These are phyloP conservation scores for Bidens hawaiensis DNA, from an alignment of 140 eudicot species.

Conservation along the genomic window DNA sequence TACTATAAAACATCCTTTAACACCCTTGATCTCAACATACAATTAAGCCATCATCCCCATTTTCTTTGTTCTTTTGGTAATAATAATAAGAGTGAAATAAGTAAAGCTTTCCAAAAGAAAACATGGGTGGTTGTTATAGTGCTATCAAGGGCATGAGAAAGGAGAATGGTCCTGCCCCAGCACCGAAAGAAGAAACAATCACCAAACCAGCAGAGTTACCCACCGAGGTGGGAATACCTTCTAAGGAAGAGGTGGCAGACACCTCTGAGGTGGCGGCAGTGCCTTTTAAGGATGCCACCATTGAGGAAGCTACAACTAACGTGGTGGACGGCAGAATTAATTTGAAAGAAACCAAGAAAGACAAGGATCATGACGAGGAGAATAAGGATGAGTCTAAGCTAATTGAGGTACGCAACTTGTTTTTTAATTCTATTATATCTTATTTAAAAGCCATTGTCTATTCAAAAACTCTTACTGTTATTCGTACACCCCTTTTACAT, in stretches of 20 bases:
- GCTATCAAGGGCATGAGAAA: conserved; percentile 19
- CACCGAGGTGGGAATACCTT: too few relatives aligned
- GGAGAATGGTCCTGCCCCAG: conserved; percentile 12
- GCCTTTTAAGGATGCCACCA: conserved; percentile 1
- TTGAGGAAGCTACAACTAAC: conserved; percentile 1
- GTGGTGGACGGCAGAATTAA: not conserved
- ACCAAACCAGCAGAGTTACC: conserved; percentile 8
- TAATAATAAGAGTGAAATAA: too few relatives aligned
- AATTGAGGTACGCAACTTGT: conserved; percentile 20
- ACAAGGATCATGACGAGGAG: conserved; percentile 22
- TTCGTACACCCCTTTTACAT: too few relatives aligned
- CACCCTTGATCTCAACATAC: conserved; percentile 7
- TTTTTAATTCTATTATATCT: not conserved
- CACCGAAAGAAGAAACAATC: too few relatives aligned
- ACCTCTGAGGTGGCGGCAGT: not conserved
- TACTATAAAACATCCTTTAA: conserved; percentile 27
- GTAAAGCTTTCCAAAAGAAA: not conserved
- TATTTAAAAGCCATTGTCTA: not conserved
- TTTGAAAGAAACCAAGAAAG: conserved; percentile 16
- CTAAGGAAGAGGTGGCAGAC: too few relatives aligned
- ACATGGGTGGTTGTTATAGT: conserved; percentile 47
- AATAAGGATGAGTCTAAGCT: conserved; percentile 10
- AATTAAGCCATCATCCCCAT: conserved; percentile 17
- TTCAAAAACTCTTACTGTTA: too few relatives aligned
- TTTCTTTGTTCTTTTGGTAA: conserved; percentile 24